Conservation (phyloP, 2,329 filamentous ascomycete species). For the Erysiphe pulchra region DNA sequence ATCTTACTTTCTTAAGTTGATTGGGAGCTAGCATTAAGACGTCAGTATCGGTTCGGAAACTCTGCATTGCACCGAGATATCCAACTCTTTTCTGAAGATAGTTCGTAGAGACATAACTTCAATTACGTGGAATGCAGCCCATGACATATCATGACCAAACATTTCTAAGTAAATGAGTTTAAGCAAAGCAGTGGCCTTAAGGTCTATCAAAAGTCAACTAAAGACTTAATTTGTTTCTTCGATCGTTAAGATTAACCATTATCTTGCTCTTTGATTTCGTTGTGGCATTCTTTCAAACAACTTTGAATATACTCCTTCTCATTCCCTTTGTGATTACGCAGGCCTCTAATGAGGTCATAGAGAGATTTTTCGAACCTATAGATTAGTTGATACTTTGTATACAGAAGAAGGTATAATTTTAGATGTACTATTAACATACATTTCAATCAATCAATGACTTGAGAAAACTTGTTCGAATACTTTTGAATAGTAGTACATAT, state of each 20-base stretch:
- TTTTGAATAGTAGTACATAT: no score
- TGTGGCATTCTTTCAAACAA: conserved; percentile 80
- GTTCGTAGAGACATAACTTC: conserved; percentile 93
- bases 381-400: conserved; percentile 2
- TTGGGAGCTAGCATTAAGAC: conserved; percentile 96
- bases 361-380: conserved; percentile 94
- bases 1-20: conserved; percentile 60
- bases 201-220: conserved; percentile 26
- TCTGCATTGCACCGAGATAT: conserved; percentile 87
- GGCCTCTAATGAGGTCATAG: conserved; percentile 90
- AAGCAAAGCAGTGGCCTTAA: conserved; percentile 85
- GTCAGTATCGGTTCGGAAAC: conserved; percentile 83
- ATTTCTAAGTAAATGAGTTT: conserved; percentile 97
- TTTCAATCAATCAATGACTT: no score
- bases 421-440: no score
- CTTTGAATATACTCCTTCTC: conserved; percentile 90
- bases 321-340: conserved; percentile 84
- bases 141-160: conserved; percentile 98
- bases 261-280: conserved; percentile 77
- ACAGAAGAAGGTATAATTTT: background rate
- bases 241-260: conserved; percentile 37
- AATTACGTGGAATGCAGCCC: conserved; percentile 93
- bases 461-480: no score
- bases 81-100: conserved; percentile 89
- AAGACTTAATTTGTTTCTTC: background rate